Conservation (phyloP, 495 filamentous ascomycete genomes). For the Trichoderma parareesei region DNA sequence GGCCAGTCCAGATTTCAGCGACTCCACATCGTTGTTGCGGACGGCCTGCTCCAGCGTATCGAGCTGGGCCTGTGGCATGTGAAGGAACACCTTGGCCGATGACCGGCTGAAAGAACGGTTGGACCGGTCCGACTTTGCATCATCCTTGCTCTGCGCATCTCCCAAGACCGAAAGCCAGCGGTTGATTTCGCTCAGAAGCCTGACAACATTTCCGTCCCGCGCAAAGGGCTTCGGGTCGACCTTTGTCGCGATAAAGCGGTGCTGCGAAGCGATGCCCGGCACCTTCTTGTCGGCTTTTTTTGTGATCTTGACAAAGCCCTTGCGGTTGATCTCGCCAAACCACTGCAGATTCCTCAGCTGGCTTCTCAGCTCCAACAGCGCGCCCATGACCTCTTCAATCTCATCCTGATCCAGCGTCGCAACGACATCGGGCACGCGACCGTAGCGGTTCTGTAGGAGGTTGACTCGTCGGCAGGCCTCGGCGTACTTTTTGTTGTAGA, state of each 20-base stretch:
- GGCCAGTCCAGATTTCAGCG: conserved; percentile 50
- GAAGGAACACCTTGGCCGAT: conserved; percentile 61
- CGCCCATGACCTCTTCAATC: conserved; percentile 77
- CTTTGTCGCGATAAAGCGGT: conserved; percentile 75
- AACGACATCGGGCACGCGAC: conserved; percentile 41
- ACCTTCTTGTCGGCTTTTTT: conserved; percentile 97
- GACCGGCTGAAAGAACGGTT: conserved; percentile 62
- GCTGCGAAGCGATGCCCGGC: conserved; percentile 59
- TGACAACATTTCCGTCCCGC: conserved; percentile 56
- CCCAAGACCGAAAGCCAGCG: conserved; percentile 78
- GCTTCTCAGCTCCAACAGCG: conserved; percentile 76
- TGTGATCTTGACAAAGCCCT: conserved; percentile 94
- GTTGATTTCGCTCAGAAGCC: conserved; percentile 72
- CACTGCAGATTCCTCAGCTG: conserved; percentile 88
- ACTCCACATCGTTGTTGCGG: conserved; percentile 59
- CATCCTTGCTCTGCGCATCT: conserved; percentile 61
- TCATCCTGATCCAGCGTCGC: conserved; percentile 60
- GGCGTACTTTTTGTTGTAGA: conserved; percentile 90
- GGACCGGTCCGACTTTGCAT: conserved; percentile 63
- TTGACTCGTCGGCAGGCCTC: conserved; percentile 77
- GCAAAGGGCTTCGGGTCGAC: conserved; percentile 81
- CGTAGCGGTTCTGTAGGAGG: conserved; percentile 78
- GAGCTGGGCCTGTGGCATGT: conserved; percentile 54
- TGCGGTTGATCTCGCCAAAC: conserved; percentile 94
- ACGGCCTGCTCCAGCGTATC: conserved; percentile 72